These are phyloP conservation scores for Exophiala sideris DNA, from an alignment of 2,329 filamentous ascomycete genomes.

Conservation along the genomic window DNA sequence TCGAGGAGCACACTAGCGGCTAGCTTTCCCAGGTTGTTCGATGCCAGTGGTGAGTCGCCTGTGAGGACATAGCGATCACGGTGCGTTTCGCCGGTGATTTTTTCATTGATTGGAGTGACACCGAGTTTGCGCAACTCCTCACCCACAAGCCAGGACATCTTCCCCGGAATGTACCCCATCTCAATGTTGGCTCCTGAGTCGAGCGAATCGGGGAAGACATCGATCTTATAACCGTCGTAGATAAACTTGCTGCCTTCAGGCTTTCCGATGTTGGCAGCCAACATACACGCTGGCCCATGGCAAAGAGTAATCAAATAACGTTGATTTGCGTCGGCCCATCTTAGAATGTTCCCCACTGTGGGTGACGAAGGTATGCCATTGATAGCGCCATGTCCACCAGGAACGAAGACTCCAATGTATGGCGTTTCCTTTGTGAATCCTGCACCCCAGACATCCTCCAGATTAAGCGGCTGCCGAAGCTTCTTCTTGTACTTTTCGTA, in stretches of 20 bases:
- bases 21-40: slow-evolving; percentile 15
- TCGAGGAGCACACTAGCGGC: slow-evolving; percentile 9
- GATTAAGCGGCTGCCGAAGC: slow-evolving; percentile 12
- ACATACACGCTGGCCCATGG: slow-evolving; percentile 13
- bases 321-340: slow-evolving; percentile 13
- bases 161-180: slow-evolving; percentile 17
- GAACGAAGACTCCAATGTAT: slow-evolving; percentile 14
- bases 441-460: slow-evolving; percentile 7
- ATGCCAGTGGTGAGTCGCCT: slow-evolving; percentile 15
- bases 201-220: slow-evolving; percentile 15
- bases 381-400: slow-evolving; percentile 13
- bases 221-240: slow-evolving; percentile 19
- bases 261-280: slow-evolving; percentile 14
- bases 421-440: slow-evolving; percentile 17
- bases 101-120: slow-evolving; percentile 12
- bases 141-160: slow-evolving; percentile 17
- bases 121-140: slow-evolving; percentile 14
- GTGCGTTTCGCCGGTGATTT: slow-evolving; percentile 16
- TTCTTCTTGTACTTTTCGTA: slow-evolving; percentile 17
- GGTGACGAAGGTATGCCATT: slow-evolving; percentile 12
- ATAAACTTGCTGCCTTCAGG: slow-evolving; percentile 16
- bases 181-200: slow-evolving; percentile 12
- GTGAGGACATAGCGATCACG: slow-evolving; percentile 12
- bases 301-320: slow-evolving; percentile 17
- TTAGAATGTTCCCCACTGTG: slow-evolving; percentile 12